Evolutionary conservation across 2,329 filamentous ascomycete genomes (phyloP).

Genomic region (Teratosphaeria viscida): DNA sequence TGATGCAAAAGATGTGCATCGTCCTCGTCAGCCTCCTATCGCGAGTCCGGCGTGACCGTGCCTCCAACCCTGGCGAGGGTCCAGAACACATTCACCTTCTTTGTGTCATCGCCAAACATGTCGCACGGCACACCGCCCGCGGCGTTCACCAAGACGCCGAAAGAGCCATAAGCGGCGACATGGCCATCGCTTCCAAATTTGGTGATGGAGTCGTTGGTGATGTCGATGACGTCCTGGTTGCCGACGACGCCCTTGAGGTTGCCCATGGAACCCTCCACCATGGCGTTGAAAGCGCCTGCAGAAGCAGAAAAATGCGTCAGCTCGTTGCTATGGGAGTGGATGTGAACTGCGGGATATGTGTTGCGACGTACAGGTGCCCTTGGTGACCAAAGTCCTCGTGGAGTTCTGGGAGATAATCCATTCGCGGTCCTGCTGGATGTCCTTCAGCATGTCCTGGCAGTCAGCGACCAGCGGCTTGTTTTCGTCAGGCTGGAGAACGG

Average conservation of each 20-base stretch:
- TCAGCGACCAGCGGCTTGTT: not conserved
- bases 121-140: not conserved
- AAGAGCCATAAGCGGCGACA: not conserved
- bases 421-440: not conserved
- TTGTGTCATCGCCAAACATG: not conserved
- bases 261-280: not conserved
- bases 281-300: not conserved
- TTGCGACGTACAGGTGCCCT: not conserved
- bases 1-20: not conserved
- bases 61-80: not conserved
- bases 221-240: not conserved
- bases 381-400: not conserved
- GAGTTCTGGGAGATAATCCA: not conserved
- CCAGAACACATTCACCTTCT: not conserved
- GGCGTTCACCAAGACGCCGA: not conserved
- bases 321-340: not conserved
- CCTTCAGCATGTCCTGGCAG: not conserved
- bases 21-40: not conserved
- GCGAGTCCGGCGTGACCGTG: not conserved
- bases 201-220: not conserved
- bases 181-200: not conserved
- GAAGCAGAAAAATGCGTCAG: not conserved
- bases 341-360: not conserved
- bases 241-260: not conserved
- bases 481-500: not conserved